Conservation (phyloP, 1,284 basidiomycete genomes). For the Apiotrichum domesticum region DNA sequence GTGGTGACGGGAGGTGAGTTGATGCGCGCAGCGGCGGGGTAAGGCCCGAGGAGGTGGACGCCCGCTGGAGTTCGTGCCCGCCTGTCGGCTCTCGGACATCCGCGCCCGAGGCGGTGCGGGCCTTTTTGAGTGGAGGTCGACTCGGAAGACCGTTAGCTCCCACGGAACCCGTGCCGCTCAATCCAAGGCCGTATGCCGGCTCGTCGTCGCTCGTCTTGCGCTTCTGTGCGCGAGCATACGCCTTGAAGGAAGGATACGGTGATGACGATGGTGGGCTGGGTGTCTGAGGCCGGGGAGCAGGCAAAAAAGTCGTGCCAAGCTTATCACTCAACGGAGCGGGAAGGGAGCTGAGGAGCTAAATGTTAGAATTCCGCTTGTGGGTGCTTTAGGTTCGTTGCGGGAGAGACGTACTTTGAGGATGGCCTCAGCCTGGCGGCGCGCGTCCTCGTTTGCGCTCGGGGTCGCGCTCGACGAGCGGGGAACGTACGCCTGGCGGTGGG, state of each 20-base stretch:
- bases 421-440: slow-evolving; percentile 19
- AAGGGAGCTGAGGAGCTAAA: slow-evolving; percentile 27
- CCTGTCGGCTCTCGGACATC: background rate
- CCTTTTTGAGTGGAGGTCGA: slow-evolving; percentile 13
- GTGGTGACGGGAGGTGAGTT: slow-evolving; percentile 3
- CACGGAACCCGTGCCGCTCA: slow-evolving; percentile 11
- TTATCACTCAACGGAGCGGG: slow-evolving; percentile 33
- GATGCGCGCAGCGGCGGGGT: slow-evolving; percentile 2
- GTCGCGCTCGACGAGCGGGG: slow-evolving; percentile 9
- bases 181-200: slow-evolving; percentile 18
- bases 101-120: slow-evolving; percentile 6
- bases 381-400: no score
- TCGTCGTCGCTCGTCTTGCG: slow-evolving; percentile 8
- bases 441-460: slow-evolving; percentile 13
- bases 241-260: slow-evolving; percentile 14
- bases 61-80: slow-evolving; percentile 4
- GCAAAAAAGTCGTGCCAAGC: slow-evolving; percentile 31
- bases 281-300: slow-evolving; percentile 15
- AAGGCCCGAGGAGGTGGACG: slow-evolving; percentile 3
- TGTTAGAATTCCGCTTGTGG: background rate
- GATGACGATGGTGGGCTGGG: slow-evolving; percentile 16
- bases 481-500: slow-evolving; percentile 8
- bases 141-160: background rate
- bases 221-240: slow-evolving; percentile 15
- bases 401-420: slow-evolving; percentile 28